Conservation (phyloP, 139 green algal genomes). For the Closterium sp. region DNA sequence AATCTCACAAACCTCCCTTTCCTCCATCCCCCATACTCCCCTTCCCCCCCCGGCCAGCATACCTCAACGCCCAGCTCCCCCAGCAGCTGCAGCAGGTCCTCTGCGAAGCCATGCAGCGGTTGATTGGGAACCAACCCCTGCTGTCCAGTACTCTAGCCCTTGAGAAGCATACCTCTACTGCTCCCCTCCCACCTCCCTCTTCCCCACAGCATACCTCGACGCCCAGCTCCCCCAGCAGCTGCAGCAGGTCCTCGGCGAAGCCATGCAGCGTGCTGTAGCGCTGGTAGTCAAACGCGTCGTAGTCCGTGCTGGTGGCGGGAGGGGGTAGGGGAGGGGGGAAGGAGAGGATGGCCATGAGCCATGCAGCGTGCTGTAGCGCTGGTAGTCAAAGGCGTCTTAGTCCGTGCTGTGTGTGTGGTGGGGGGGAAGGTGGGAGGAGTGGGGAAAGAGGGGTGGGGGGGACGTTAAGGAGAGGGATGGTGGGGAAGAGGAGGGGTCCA, state of each 20-base stretch:
- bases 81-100: constrained; percentile 40
- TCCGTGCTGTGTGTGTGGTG: background rate
- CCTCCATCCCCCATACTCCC: background rate
- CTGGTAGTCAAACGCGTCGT: constrained; percentile 13
- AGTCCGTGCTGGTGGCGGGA: constrained; percentile 11
- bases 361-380: constrained; percentile 22
- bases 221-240: constrained; percentile 10
- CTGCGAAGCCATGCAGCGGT: constrained; percentile 20
- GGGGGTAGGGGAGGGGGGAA: too few species aligned
- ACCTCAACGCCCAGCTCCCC: constrained; percentile 19
- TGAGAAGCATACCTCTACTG: too few species aligned
- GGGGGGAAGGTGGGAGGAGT: background rate
- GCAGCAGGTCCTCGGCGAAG: constrained; percentile 29
- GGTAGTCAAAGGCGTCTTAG: constrained; percentile 24
- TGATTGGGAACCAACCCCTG: too few species aligned
- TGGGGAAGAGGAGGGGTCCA: background rate
- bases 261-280: constrained; percentile 25
- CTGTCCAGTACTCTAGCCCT: too few species aligned
- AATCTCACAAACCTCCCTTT: background rate
- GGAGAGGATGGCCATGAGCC: too few species aligned
- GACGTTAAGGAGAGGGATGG: background rate
- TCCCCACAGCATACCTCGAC: background rate
- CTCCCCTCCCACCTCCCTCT: too few species aligned
- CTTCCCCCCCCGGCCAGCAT: background rate
- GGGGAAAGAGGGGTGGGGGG: background rate